Base-by-base conservation (phyloP, 2,329 filamentous ascomycete species). In the Xylogone sp. region DNA sequence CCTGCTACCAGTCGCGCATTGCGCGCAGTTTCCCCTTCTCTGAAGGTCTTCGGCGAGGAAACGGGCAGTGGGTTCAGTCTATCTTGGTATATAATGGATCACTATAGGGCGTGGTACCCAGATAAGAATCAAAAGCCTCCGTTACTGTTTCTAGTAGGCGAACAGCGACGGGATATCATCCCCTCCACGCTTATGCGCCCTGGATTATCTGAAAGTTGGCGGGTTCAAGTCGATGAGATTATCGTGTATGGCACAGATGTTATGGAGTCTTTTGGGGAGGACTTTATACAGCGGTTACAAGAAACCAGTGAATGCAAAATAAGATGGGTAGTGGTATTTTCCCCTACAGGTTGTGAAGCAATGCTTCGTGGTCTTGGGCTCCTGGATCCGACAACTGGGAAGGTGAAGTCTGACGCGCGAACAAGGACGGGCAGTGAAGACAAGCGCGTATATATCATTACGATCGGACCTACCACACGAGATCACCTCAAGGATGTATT, bases 401-500 rank as follows among this genome's bases (percentile, higher is more conserved):
- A 66, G 60, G 70, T 65, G 19, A 62, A 62, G 29, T 46, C 24
- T 13, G 29, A 56, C 16, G 5, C n/a, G 34, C 34, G 42, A 19
- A 20, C 27, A 18, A 31, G 46, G 39, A 49, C 45, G 31, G 51
- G 18, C 9, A 50, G 53, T 49, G 50, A 64, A 66, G 22, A 71
- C 70, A 9, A 76, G 68, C 47, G 86, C 84, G 1, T 39, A 18
- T 83, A 81, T 56, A 75, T 97, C 54, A 90, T 87, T 13, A 95
- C 92, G 0, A 99, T 99, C 68, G 94, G 94, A 1, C 93, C 94
- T 12, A 99, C 94, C 18, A 99, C 94, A 10, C 79, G 86, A 56
- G 84, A 91, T 59, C 84, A 90, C 69, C 71, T 99, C 43, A 66
- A 74, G 16, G 73, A 75, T 19, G 77, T 75, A 1, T 90, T 90